Evolutionary conservation across 768 basidiomycete species (phyloP), one percentile per base, ranked within the genome.

Genomic region (Boletus pseudo-olivaceus): DNA sequence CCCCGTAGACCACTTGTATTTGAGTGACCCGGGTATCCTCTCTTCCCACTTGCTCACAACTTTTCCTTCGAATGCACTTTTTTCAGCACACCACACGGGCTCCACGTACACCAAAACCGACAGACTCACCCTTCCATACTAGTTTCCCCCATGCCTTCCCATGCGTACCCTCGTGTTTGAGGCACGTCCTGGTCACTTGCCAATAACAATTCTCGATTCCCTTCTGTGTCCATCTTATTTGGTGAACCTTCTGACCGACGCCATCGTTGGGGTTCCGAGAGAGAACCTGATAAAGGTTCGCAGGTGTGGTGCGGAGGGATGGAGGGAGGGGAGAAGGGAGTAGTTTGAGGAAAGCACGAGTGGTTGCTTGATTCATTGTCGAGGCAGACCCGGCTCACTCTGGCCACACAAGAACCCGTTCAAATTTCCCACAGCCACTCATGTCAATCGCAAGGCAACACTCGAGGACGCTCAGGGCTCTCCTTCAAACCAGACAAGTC

Each of bases 91-190:
- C 32, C 33, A 6, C 27, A 54, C n/a, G 44, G 15, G 5, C 7
- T 3, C 43, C n/a, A n/a, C 44, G 26, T 14, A 26, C 38, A 39
- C 43, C 23, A 53, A 33, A 49, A 37, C 9, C 14, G 1, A 37
- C 20, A 44, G 29, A 72, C 83, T 54, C 49, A 91, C 91, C 89
- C 75, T 78, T 83, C 89, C 90, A 93, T 51, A 83, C 78, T 5
- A 93, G 72, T 55, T 76, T 75, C 7, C 91, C 91, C 92, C 92
- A 93, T 17, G 82, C 90, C 68, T 85, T 91, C 2, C 91, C 91
- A 61, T 91, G 87, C 27, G 69, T 75, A 27, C 90, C 90, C 59
- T 84, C 84, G 40, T 75, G 74, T 69, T 92, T 93, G 66, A 92
- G 82, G 57, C 75, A 73, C 32, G 87, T 78, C 63, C 80, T 76